Evolutionary conservation across 106 monocot species (phyloP).

Genomic region (Dioscorea alata): DNA sequence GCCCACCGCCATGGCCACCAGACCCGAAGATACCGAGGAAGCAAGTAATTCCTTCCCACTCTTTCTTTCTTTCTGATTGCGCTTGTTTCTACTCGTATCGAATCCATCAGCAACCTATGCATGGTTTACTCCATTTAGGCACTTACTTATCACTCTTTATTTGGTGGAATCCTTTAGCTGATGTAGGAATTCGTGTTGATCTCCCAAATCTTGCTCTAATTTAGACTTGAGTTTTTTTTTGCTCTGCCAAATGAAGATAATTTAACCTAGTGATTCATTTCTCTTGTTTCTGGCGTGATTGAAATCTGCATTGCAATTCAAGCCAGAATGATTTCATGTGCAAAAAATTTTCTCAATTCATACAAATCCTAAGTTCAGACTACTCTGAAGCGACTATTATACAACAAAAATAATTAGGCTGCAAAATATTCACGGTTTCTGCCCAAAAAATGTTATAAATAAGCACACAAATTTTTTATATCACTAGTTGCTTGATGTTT

Average conservation of each 20-base stretch:
- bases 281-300: too few species aligned
- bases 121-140: neutral
- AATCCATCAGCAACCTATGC: neutral
- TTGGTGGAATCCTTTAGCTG: neutral
- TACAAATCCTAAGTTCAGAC: too few species aligned
- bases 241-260: too few species aligned
- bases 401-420: too few species aligned
- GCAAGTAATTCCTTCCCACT: slow-evolving; percentile 13
- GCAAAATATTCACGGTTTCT: too few species aligned
- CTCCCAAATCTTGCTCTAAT: neutral
- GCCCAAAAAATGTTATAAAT: too few species aligned
- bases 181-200: neutral
- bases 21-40: slow-evolving; percentile 25
- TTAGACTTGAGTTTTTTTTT: too few species aligned
- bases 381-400: too few species aligned
- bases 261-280: too few species aligned
- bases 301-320: too few species aligned
- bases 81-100: neutral
- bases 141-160: neutral
- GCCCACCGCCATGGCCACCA: slow-evolving; percentile 13
- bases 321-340: too few species aligned
- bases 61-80: neutral
- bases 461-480: neutral
- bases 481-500: neutral
- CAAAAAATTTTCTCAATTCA: too few species aligned